Conservation (phyloP, 2,329 filamentous ascomycete genomes). For the Ilyonectria mors-panacis region DNA sequence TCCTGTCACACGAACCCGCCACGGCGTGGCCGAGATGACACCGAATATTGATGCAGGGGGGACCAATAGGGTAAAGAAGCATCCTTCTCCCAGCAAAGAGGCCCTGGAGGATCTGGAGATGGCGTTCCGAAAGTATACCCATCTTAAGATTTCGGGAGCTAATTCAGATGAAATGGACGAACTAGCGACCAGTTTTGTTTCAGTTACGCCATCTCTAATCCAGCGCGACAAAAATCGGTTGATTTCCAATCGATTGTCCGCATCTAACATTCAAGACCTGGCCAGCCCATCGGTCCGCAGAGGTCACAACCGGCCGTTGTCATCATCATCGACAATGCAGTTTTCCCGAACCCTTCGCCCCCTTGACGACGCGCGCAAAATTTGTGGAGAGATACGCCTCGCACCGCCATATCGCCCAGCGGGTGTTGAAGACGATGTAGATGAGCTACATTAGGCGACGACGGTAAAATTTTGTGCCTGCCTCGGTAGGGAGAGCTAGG, state of each 20-base stretch:
- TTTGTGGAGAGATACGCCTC: constrained; percentile 46
- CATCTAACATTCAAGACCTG: constrained; percentile 36
- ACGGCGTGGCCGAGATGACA: constrained; percentile 13
- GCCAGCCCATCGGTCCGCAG: constrained; percentile 14
- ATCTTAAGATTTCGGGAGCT: constrained; percentile 36
- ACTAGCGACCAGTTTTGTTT: constrained; percentile 42
- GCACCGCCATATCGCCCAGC: constrained; percentile 45
- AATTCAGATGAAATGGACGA: constrained; percentile 50
- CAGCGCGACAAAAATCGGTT: constrained; percentile 50
- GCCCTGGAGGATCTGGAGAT: constrained; percentile 56
- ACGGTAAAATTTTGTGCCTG: not conserved
- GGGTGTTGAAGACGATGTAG: constrained; percentile 47
- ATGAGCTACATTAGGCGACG: constrained; percentile 53
- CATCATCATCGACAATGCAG: constrained; percentile 33
- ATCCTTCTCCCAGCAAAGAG: constrained; percentile 61
- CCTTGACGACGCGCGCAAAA: constrained; percentile 35
- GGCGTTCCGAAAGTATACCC: constrained; percentile 53
- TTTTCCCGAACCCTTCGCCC: constrained; percentile 26
- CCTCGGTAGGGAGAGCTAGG: not conserved
- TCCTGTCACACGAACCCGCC: constrained; percentile 26
- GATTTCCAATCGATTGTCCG: constrained; percentile 33
- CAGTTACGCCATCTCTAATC: constrained; percentile 34
- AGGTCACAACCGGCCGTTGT: constrained; percentile 30
- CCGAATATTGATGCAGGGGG: constrained; percentile 4
- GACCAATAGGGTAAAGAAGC: constrained; percentile 56